Conservation (phyloP, 2,329 filamentous ascomycete species). For the Geosmithia morbida region DNA sequence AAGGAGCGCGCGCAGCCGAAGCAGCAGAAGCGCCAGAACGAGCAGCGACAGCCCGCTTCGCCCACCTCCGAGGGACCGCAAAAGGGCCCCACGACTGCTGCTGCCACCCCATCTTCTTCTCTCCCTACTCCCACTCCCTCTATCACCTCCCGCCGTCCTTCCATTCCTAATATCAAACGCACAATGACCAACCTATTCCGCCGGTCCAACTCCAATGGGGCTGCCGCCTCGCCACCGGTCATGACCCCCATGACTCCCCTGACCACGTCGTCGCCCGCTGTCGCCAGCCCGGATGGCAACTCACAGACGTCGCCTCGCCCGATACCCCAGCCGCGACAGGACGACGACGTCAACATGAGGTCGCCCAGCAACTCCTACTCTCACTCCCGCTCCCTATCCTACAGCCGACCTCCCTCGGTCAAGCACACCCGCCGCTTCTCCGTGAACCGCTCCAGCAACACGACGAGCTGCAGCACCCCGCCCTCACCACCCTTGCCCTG, state of each 20-base stretch:
- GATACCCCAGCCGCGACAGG: background rate
- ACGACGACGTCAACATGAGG: conserved; percentile 6
- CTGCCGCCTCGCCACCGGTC: background rate
- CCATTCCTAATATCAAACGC: conserved; percentile 24
- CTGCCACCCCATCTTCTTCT: background rate
- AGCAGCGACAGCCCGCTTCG: background rate
- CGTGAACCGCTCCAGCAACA: conserved; percentile 27
- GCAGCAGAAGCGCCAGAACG: no score
- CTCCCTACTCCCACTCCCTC: conserved; percentile 5
- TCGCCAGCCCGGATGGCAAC: background rate
- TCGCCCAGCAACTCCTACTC: conserved; percentile 1
- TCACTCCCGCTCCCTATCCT: background rate
- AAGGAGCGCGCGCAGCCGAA: background rate
- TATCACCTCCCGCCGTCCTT: background rate
- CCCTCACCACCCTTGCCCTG: conserved; percentile 33
- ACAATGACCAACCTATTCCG: conserved; percentile 36
- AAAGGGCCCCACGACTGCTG: background rate
- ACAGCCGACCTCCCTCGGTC: conserved; percentile 9
- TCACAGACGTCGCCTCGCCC: background rate
- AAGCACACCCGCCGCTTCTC: conserved; percentile 25
- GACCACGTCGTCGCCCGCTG: background rate
- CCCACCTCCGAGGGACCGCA: background rate
- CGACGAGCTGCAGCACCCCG: conserved; percentile 32
- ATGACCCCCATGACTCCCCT: background rate
- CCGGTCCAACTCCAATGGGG: conserved; percentile 17